phyloP scores from a whole-genome alignment of 805 yeast species.

The Metschnikowia matae region DNA sequence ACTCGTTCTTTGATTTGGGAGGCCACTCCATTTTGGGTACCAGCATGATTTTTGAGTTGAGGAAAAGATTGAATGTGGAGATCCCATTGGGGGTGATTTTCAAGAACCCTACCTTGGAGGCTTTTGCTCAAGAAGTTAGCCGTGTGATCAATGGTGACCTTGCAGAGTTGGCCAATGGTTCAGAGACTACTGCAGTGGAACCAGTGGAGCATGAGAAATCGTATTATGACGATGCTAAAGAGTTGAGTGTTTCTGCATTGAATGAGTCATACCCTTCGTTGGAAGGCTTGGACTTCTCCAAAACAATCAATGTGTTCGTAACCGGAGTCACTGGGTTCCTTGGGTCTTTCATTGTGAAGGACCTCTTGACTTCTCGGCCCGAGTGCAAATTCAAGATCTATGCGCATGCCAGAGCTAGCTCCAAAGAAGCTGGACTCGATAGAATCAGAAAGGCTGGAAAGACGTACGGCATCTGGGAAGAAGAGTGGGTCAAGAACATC shows the following conservation, averaged over 20 bases:
- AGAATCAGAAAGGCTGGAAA: conserved; percentile 72
- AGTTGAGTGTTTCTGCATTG: conserved; percentile 40
- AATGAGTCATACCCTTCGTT: conserved; percentile 45
- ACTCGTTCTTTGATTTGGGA: conserved; percentile 94
- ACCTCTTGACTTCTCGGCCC: conserved; percentile 57
- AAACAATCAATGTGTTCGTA: conserved; percentile 60
- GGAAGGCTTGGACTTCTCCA: conserved; percentile 29
- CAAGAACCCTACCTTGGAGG: conserved; percentile 79
- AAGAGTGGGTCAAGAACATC: conserved; percentile 51
- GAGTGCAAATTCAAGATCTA: conserved; percentile 52
- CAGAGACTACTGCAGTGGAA: conserved; percentile 13
- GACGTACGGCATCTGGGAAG: conserved; percentile 80
- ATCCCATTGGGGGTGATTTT: conserved; percentile 88
- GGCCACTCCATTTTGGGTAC: conserved; percentile 98
- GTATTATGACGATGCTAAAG: conserved; percentile 74
- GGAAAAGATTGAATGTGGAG: conserved; percentile 73
- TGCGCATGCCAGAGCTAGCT: conserved; percentile 89
- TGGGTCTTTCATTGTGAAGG: conserved; percentile 83
- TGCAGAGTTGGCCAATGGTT: conserved; percentile 37
- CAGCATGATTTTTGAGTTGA: conserved; percentile 88
- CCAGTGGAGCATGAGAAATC: conserved; percentile 5
- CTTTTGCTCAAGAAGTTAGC: conserved; percentile 72
- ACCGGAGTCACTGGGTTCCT: conserved; percentile 97
- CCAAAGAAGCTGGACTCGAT: conserved; percentile 63
- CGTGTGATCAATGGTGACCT: conserved; percentile 49